Base-by-base conservation (phyloP, 2,329 filamentous ascomycete species). In the Phialophora chinensis region DNA sequence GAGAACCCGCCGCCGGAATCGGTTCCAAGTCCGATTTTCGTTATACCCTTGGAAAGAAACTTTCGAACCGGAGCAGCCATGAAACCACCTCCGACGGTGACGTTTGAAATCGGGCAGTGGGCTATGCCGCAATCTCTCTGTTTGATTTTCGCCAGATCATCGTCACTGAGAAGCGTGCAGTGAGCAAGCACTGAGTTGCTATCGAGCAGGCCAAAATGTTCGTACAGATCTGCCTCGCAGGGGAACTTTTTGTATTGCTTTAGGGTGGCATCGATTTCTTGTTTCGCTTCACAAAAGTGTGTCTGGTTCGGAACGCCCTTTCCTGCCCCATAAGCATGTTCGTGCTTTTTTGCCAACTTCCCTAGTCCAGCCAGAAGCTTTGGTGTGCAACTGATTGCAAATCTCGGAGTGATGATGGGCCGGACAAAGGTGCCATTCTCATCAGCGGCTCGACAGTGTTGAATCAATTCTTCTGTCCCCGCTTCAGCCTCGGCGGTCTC, bases 221-320 rank as follows among this genome's bases (percentile, higher is more conserved):
- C 76, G 72, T 88, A 89, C n/a, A 89, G 75, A 65, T 87, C 84
- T 0, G 80, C 85, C 74, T 89, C 86, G 70, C 80, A 85, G 1
- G 71, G 69, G 66, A 86, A 86, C 1, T 79, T 74, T 0, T 84
- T 83, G 69, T 87, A 88, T 6, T 88, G 76, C 0, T 77, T 73
- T 25, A 75, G 75, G 1, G 86, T 88, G 10, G 81, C 79, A 2
- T 77, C 68, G 66, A 86, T 84, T 72, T 88, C 86, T 68, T 87
- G 84, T 73, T 82, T 77, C 0, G 86, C 85, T 72, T 89, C 86
- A 75, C 87, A 84, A 77, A 88, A 88, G 73, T 89, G 87, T 14
- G 86, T 88, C 75, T 89, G 87, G 53, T 89, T 84, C 0, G 83
- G 77, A 33, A 88, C 73, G 1, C 60, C 60, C 17, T 49, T 14